Evolutionary conservation across 2,329 filamentous ascomycete species (phyloP).

Genomic region (Talaromyces islandicus): DNA sequence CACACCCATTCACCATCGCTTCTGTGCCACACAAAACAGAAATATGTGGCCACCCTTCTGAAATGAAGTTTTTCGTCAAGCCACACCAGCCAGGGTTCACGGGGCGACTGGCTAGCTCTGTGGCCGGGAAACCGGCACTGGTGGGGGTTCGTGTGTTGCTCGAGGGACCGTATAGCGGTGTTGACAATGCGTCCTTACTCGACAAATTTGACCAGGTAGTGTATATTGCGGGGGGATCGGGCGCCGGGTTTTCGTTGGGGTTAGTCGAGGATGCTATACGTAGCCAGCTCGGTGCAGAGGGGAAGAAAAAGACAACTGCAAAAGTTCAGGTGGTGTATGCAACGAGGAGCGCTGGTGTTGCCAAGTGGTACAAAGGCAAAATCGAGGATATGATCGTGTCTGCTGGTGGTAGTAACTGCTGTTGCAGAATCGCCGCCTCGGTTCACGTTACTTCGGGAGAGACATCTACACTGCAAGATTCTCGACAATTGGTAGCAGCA

Average conservation of each 20-base stretch:
- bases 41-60: conserved; percentile 45
- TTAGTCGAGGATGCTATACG: conserved; percentile 29
- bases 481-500: not conserved
- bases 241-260: conserved; percentile 49
- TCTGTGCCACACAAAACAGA: conserved; percentile 43
- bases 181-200: conserved; percentile 30
- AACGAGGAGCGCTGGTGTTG: not conserved
- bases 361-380: conserved; percentile 1
- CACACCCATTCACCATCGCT: conserved; percentile 60
- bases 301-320: not conserved
- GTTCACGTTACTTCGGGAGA: not conserved
- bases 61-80: conserved; percentile 51
- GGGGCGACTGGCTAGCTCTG: conserved; percentile 36
- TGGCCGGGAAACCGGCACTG: conserved; percentile 30
- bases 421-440: not conserved
- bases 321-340: conserved; percentile 1
- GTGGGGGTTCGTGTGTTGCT: conserved; percentile 42
- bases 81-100: conserved; percentile 43
- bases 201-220: conserved; percentile 39
- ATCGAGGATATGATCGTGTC: not conserved
- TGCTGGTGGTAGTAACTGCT: not conserved
- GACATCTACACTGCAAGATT: not conserved
- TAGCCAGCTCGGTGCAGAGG: too few relatives aligned
- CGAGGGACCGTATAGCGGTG: conserved; percentile 56
- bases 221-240: conserved; percentile 52